Base-by-base conservation (phyloP, 495 filamentous ascomycete species). In the Trichoderma parareesei region DNA sequence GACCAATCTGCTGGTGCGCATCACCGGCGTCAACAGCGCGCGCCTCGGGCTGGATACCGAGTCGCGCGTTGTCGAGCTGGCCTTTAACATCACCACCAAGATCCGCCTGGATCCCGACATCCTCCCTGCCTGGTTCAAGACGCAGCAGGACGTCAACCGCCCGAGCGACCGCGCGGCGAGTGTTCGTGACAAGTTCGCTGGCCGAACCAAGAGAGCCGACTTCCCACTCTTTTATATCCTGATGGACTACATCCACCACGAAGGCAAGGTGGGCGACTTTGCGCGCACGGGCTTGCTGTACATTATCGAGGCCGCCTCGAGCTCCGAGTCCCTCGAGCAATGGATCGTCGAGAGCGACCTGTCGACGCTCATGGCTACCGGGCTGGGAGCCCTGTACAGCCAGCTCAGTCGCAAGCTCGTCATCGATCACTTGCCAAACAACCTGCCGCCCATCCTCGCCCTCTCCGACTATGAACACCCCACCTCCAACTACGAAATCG, bases 261-360 rank as follows among this genome's bases (percentile, higher is more conserved):
- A 96, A 65, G 92, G 93, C 57, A 86, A 90, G 41, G 87, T 93
- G 20, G 94, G 94, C 33, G 94, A 99, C 74, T 99, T 99, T 78
- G 93, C 95, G n/a, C 82, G 94, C 61, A 99, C 93, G 0, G 94
- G 94, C 0, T 75, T 99, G 61, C 82, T 99, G 8, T 98, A 99
- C 72, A 88, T 99, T 65, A 95, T 98, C 67, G 94, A 98, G 75
- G 89, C 91, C 3, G 91, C 93, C 2, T 93, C 91, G 2, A 87
- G 85, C 63, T 95, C 91, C 0, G 82, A 86, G 41, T 81, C 84
- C 48, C 74, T 99, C 60, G 95, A 98, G 75, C 88, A 90, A 69
- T 99, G 94, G 94, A 87, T 99, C 60, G 91, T 98, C 59, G 91
- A 96, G 71, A 97, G 93, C 73, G 95, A 99, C 73, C 81, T 99